Conservation (phyloP, 2,329 filamentous ascomycete species). For the Pseudocercospora fijiensis region DNA sequence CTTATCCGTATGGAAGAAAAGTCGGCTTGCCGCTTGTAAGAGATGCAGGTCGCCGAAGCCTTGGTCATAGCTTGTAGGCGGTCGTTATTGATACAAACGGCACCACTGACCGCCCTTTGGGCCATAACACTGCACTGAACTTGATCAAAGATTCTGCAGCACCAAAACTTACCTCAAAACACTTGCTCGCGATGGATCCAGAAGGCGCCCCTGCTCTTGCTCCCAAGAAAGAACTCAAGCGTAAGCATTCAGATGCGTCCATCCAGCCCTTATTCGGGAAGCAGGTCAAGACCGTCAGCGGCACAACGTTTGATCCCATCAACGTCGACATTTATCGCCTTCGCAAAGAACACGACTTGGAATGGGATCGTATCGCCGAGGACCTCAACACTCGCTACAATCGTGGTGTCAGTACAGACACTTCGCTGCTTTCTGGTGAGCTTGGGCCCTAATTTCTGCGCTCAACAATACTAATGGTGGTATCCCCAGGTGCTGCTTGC, state of each 20-base stretch:
- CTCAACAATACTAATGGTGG: background rate
- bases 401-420: background rate
- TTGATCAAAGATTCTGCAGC: no score
- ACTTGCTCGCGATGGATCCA: background rate
- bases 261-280: background rate
- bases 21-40: background rate
- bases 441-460: no score
- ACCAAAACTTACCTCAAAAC: no score
- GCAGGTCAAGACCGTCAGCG: background rate
- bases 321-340: slow-evolving; percentile 1
- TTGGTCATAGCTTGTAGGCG: background rate
- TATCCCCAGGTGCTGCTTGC: background rate
- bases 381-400: background rate
- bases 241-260: background rate
- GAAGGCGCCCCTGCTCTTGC: background rate
- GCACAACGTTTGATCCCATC: background rate
- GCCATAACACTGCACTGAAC: no score
- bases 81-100: background rate
- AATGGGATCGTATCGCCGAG: background rate
- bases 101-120: background rate
- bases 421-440: background rate
- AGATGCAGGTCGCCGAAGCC: background rate
- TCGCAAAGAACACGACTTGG: background rate
- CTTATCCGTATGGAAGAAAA: background rate
- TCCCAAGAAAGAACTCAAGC: background rate